A percentile compares a stretch with the other conserved stretches of the same genome.
phyloP scores from a whole-genome alignment of 805 yeast genomes.

The Lipomyces mesembrius region DNA sequence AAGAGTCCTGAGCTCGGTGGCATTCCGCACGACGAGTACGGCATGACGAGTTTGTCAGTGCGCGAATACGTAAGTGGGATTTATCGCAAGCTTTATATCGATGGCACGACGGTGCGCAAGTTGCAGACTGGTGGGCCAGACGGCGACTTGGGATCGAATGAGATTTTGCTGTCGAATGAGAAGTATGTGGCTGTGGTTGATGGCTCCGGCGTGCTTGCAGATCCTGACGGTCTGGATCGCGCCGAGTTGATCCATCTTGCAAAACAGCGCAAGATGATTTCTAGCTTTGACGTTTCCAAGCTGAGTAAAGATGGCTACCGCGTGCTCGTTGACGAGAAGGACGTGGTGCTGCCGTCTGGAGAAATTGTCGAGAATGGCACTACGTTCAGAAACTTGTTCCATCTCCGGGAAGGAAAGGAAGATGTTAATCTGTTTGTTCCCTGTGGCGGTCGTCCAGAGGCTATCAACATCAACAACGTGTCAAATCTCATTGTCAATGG shows the following conservation, averaged over 20 bases:
- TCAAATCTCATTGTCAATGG: conserved; percentile 74
- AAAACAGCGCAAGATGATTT: conserved; percentile 71
- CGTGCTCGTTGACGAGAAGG: conserved; percentile 83
- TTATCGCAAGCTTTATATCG: conserved; percentile 73
- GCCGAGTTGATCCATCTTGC: conserved; percentile 80
- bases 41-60: conserved; percentile 96
- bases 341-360: conserved; percentile 78
- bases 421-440: conserved; percentile 88
- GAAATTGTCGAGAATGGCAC: conserved; percentile 78
- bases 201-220: conserved; percentile 94
- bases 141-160: conserved; percentile 97
- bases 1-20: conserved; percentile 92
- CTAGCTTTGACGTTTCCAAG: conserved; percentile 66
- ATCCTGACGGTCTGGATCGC: conserved; percentile 86
- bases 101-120: conserved; percentile 65
- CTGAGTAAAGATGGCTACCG: conserved; percentile 77
- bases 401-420: conserved; percentile 69
- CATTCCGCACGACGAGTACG: conserved; percentile 96
- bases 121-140: conserved; percentile 99
- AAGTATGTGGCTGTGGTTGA: conserved; percentile 86
- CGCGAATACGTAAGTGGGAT: conserved; percentile 88
- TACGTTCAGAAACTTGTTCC: conserved; percentile 88
- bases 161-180: conserved; percentile 86
- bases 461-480: conserved; percentile 86
- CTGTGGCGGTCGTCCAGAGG: conserved; percentile 98